These are phyloP conservation scores for Vitis rotundifolia DNA, from an alignment of 164 flowering plant species.

Conservation along the genomic window DNA sequence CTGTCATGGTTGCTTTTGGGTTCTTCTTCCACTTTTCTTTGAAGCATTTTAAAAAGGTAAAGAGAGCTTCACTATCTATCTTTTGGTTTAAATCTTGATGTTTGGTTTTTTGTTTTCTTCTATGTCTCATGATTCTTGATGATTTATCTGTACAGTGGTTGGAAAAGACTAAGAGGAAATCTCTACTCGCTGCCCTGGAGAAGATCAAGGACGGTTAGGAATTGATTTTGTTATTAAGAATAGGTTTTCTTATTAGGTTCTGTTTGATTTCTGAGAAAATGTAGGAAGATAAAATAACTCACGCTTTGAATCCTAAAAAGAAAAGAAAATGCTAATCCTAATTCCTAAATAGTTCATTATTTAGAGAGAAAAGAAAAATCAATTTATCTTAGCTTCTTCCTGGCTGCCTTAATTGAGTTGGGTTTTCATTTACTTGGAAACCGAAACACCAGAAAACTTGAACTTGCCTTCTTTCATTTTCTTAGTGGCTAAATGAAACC, in stretches of 20 bases:
- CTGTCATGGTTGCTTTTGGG: conserved; percentile 62
- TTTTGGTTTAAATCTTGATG: neutral
- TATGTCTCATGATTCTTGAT: too few relatives aligned
- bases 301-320: too few relatives aligned
- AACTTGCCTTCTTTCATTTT: too few relatives aligned
- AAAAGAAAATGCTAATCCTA: too few relatives aligned
- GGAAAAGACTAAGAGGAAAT: conserved; percentile 67
- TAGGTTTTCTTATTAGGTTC: conserved; percentile 2
- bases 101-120: neutral
- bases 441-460: too few relatives aligned
- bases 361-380: too few relatives aligned
- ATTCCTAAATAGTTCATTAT: too few relatives aligned
- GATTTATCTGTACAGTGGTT: conserved; percentile 54
- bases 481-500: too few relatives aligned
- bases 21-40: conserved; percentile 49
- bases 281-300: too few relatives aligned
- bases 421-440: neutral
- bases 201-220: conserved; percentile 79
- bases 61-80: neutral
- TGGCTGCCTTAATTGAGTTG: conserved; percentile 1
- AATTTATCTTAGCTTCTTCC: neutral
- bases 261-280: too few relatives aligned
- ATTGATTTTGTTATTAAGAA: neutral
- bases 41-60: conserved; percentile 53
- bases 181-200: conserved; percentile 71